phyloP scores from a whole-genome alignment of 768 basidiomycete genomes.

The Mycena vitilis region DNA sequence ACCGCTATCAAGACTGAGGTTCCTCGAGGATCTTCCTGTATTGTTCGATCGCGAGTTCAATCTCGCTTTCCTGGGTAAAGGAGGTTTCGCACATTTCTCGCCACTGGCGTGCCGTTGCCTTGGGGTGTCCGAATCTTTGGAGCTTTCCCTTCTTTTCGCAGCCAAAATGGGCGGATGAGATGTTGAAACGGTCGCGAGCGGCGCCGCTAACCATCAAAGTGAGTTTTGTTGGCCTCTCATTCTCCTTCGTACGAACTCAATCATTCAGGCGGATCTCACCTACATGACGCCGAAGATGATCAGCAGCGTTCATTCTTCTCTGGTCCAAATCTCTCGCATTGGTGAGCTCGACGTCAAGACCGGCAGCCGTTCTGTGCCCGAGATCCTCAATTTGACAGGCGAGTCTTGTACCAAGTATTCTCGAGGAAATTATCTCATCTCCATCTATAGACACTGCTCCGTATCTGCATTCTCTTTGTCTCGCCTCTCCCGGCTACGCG shows the following conservation, averaged over 20 bases:
- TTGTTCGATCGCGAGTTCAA: slow-evolving; percentile 32
- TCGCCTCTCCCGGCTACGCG: slow-evolving; percentile 36
- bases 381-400: slow-evolving; percentile 40
- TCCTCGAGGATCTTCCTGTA: slow-evolving; percentile 48
- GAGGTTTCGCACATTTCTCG: slow-evolving; percentile 52
- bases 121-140: slow-evolving; percentile 57
- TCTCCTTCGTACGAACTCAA: neutral
- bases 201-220: slow-evolving; percentile 47
- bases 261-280: slow-evolving; percentile 23
- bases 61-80: slow-evolving; percentile 47
- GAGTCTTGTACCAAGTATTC: neutral
- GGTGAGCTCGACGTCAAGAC: slow-evolving; percentile 46
- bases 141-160: slow-evolving; percentile 47
- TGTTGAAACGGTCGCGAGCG: slow-evolving; percentile 58
- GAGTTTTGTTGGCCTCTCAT: neutral
- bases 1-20: too few relatives aligned
- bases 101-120: slow-evolving; percentile 58
- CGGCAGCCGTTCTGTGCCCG: slow-evolving; percentile 38
- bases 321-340: slow-evolving; percentile 49
- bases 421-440: slow-evolving; percentile 27
- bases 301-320: slow-evolving; percentile 44
- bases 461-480: slow-evolving; percentile 46
- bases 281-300: slow-evolving; percentile 43
- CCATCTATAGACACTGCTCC: slow-evolving; percentile 41
- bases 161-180: slow-evolving; percentile 53